Percentiles rank a stretch among this genome's conserved stretches.
phyloP scores from a whole-genome alignment of 345 rosid species.

The Pugionium dolabratum region DNA sequence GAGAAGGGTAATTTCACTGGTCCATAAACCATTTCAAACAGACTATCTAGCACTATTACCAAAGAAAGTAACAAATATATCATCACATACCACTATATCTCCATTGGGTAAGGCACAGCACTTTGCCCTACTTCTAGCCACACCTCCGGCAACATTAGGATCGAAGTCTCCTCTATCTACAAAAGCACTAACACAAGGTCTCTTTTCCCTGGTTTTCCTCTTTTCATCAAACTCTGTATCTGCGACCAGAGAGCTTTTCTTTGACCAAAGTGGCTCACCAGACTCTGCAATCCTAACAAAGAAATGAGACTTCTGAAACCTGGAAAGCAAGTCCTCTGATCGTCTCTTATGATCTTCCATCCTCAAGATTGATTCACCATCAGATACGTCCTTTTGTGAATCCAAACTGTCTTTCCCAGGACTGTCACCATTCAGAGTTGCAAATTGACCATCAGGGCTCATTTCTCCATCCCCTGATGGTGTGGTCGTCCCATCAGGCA shows the following conservation, averaged over 20 bases:
- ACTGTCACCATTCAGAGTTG: conserved; percentile 54
- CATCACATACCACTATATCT: conserved; percentile 86
- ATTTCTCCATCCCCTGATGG: conserved; percentile 49
- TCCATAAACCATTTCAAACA: conserved; percentile 16
- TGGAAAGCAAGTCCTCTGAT: conserved; percentile 69
- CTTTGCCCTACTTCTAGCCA: conserved; percentile 68
- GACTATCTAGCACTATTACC: conserved; percentile 11
- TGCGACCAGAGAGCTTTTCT: conserved; percentile 47
- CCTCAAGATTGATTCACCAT: conserved; percentile 80
- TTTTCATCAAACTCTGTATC: conserved; percentile 42
- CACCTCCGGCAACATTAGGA: conserved; percentile 81
- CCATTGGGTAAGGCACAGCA: conserved; percentile 89
- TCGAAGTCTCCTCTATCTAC: conserved; percentile 84
- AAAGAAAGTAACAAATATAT: conserved; percentile 32
- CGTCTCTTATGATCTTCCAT: conserved; percentile 83
- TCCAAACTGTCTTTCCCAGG: conserved; percentile 53
- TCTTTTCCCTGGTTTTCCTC: conserved; percentile 36
- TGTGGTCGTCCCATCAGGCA: conserved; percentile 42
- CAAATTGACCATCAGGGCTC: conserved; percentile 45
- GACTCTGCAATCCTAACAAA: conserved; percentile 92
- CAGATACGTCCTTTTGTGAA: conserved; percentile 56
- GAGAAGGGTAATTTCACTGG: conserved; percentile 1
- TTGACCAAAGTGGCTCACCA: conserved; percentile 84
- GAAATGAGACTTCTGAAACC: conserved; percentile 89
- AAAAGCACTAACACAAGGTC: conserved; percentile 53